phyloP scores from a whole-genome alignment of 768 basidiomycete genomes.

The Hemileccinum rubropunctum region DNA sequence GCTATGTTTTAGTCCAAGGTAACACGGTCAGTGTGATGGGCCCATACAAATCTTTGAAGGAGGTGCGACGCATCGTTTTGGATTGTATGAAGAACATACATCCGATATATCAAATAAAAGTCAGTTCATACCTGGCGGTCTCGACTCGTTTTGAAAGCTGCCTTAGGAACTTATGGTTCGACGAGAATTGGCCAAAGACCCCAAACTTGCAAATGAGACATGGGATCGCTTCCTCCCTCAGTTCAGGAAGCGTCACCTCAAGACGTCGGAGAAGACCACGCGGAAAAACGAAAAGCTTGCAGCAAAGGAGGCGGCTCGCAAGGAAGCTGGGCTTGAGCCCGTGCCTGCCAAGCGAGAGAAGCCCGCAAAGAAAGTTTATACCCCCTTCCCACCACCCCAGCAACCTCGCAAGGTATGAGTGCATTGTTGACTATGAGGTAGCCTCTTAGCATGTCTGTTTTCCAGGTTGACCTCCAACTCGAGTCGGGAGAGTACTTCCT shows the following conservation, averaged over 20 bases:
- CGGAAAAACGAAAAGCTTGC: conserved; percentile 78
- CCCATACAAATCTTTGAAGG: conserved; percentile 90
- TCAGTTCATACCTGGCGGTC: conserved; percentile 24
- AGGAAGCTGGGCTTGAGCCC: conserved; percentile 62
- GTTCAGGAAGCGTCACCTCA: conserved; percentile 91
- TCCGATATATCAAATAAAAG: conserved; percentile 98
- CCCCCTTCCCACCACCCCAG: conserved; percentile 98
- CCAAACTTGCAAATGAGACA: conserved; percentile 87
- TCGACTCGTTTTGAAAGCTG: background rate
- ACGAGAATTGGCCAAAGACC: conserved; percentile 96
- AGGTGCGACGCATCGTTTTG: conserved; percentile 92
- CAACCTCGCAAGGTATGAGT: conserved; percentile 80
- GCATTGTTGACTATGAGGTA: background rate
- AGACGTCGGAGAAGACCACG: conserved; percentile 89
- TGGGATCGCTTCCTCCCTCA: conserved; percentile 98
- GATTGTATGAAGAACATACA: conserved; percentile 99
- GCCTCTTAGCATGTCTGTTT: conserved; percentile 7
- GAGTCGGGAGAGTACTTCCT: conserved; percentile 99
- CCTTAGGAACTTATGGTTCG: conserved; percentile 95
- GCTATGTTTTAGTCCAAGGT: conserved; percentile 97
- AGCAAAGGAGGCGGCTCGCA: conserved; percentile 59
- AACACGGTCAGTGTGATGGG: conserved; percentile 99
- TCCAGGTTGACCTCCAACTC: conserved; percentile 85
- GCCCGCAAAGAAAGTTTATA: conserved; percentile 85
- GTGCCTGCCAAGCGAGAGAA: conserved; percentile 41